Percentiles rank a stretch among this genome's conserved stretches.
Conservation (phyloP, 345 rosid genomes). For the Gossypium stocksii region DNA sequence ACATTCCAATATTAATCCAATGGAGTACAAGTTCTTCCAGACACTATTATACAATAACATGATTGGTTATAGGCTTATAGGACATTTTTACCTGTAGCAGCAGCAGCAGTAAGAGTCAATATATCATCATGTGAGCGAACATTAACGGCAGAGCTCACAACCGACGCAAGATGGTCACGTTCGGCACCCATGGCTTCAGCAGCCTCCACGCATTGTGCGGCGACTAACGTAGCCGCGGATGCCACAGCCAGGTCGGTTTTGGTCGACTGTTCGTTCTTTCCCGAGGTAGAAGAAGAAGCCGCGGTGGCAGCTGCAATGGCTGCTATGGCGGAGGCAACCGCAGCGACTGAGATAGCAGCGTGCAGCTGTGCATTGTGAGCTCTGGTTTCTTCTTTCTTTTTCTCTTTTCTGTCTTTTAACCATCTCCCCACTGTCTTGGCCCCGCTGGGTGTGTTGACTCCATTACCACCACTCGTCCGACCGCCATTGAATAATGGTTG, state of each 20-base stretch:
- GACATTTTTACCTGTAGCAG: conserved; percentile 69
- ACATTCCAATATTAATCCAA: not conserved
- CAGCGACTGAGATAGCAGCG: conserved; percentile 86
- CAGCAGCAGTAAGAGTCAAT: conserved; percentile 85
- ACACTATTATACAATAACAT: not conserved
- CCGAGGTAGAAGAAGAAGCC: conserved; percentile 34
- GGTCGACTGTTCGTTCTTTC: conserved; percentile 57
- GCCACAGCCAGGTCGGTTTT: conserved; percentile 85
- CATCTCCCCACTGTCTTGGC: conserved; percentile 90
- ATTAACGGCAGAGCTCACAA: conserved; percentile 86
- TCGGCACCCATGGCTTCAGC: conserved; percentile 91
- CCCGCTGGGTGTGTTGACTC: conserved; percentile 52
- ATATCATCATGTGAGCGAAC: conserved; percentile 84
- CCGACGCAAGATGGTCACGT: conserved; percentile 73
- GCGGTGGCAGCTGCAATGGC: conserved; percentile 82
- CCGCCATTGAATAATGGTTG: conserved; percentile 64
- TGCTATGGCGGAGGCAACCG: conserved; percentile 86
- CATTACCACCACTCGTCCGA: conserved; percentile 45
- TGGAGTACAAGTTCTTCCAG: not conserved
- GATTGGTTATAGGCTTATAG: too few relatives aligned
- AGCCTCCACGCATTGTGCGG: conserved; percentile 94
- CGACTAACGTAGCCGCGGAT: conserved; percentile 86
- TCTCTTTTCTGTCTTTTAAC: conserved; percentile 93
- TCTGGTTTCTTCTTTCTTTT: conserved; percentile 87
- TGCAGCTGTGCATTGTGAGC: conserved; percentile 86